Evolutionary conservation across 2,329 filamentous ascomycete species (phyloP), one percentile per base, ranked within the genome.

Genomic region (Trichoderma guizhouense): DNA sequence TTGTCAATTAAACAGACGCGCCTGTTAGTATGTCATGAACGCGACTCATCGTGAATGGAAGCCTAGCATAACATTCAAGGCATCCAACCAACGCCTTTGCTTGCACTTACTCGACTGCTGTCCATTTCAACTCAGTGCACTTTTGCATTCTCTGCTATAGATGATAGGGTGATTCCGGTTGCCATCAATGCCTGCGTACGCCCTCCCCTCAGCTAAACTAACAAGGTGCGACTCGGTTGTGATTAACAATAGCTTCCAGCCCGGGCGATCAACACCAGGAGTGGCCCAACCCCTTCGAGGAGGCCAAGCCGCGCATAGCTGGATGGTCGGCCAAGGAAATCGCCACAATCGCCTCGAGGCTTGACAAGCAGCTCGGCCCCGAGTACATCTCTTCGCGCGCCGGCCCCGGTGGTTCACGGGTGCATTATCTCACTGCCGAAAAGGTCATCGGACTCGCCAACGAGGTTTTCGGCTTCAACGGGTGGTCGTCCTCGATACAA

Each of bases 361-460:
- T 99, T 34, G 93, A 98, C 79, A 97, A 95, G 79, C 95, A 98
- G 79, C 89, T 99, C 12, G 96, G 96, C 0, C 96, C 96, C 0
- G 97, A 99, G 83, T 99, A 97, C 81, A 93, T 99, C 72, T 98
- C 95, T 2, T 89, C 93, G 55, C 88, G 96, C 78, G 86, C 92
- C 15, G 96, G 96, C 3, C 92, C 94, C 14, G 92, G 91, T 11
- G 95, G 95, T 64, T 89, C 91, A 74, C 95, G 93, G 79, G 93
- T 99, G 21, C 94, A 97, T 80, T 99, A 99, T 82, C 87, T 99
- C 66, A 90, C 94, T n/a, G 95, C 94, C 1, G 95, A 98, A 79
- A 99, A 99, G 84, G 95, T 93, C 79, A 99, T 99, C 80, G 92
- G 93, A 72, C 91, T 98, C 67, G 95, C 95, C 69, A 98, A 98